Conservation (phyloP, 805 yeast species). For the Tetrapisispora arboricola region DNA sequence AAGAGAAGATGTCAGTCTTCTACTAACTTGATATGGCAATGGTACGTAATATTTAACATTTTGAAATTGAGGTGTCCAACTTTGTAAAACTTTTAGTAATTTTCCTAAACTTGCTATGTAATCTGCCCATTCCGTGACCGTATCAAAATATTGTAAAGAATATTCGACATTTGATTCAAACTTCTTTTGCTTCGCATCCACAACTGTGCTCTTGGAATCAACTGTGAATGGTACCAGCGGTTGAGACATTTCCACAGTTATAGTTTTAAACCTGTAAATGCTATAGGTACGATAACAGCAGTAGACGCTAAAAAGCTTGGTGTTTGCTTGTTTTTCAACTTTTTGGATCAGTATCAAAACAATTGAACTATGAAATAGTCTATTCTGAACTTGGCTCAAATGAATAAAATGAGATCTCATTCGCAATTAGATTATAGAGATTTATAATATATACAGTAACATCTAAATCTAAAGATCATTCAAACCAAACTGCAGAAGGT, state of each 20-base stretch:
- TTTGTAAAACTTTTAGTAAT: conserved; percentile 59
- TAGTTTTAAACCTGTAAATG: too few relatives aligned
- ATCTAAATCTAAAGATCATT: too few relatives aligned
- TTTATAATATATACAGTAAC: too few relatives aligned
- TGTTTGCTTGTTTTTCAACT: too few relatives aligned
- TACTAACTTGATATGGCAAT: conserved; percentile 52
- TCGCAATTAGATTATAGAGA: too few relatives aligned
- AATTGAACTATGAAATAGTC: too few relatives aligned
- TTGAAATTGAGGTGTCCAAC: conserved; percentile 33
- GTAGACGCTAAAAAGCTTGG: too few relatives aligned
- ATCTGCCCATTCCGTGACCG: conserved; percentile 96
- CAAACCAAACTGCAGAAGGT: too few relatives aligned
- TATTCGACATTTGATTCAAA: conserved; percentile 57
- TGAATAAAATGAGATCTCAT: too few relatives aligned
- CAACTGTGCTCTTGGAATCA: conserved; percentile 21
- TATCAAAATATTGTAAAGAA: conserved; percentile 64
- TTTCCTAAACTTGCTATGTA: conserved; percentile 82
- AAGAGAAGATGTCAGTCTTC: conserved; percentile 66
- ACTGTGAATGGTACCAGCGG: conserved; percentile 25
- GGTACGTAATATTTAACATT: conserved; percentile 51
- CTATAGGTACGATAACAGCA: too few relatives aligned
- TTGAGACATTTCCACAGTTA: conserved; percentile 28
- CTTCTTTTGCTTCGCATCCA: conserved; percentile 58
- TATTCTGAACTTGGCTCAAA: too few relatives aligned
- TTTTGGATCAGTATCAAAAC: too few relatives aligned